Conservation (phyloP, 2,329 filamentous ascomycete species). For the Aspergillus melleus region DNA sequence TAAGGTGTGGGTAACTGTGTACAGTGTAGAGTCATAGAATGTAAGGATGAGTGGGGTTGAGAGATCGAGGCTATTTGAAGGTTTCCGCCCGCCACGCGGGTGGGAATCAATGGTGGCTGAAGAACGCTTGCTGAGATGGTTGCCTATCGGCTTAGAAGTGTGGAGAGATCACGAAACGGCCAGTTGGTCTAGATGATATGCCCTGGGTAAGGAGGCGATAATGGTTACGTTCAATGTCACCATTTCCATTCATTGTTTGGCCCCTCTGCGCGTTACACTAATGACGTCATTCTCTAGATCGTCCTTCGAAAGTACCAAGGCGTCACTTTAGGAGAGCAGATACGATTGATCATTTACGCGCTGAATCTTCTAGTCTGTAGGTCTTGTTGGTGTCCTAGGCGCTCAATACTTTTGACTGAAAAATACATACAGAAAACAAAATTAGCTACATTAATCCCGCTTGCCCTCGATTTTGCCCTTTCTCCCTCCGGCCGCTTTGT, state of each 20-base stretch:
- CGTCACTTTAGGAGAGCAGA: too few relatives aligned
- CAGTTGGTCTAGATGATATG: neutral
- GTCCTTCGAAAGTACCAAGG: neutral
- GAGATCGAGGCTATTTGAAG: neutral
- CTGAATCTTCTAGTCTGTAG: neutral
- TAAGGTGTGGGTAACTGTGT: neutral
- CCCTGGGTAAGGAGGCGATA: too few relatives aligned
- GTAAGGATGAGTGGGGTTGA: neutral
- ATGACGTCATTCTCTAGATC: neutral
- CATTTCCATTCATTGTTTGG: neutral
- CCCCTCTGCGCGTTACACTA: neutral
- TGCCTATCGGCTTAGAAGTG: neutral
- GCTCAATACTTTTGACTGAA: neutral
- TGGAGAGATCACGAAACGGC: too few relatives aligned
- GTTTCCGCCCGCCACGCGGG: neutral
- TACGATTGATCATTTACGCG: neutral
- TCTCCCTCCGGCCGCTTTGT: conserved; percentile 29
- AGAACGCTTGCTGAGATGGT: neutral
- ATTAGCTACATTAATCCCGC: neutral
- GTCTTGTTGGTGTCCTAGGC: neutral
- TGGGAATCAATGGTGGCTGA: neutral
- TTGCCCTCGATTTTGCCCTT: conserved; percentile 2
- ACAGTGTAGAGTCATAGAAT: too few relatives aligned
- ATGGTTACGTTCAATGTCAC: neutral
- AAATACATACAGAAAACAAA: neutral